These are phyloP conservation scores for Macadamia integrifolia DNA, from an alignment of 164 flowering plant genomes.

Conservation along the genomic window DNA sequence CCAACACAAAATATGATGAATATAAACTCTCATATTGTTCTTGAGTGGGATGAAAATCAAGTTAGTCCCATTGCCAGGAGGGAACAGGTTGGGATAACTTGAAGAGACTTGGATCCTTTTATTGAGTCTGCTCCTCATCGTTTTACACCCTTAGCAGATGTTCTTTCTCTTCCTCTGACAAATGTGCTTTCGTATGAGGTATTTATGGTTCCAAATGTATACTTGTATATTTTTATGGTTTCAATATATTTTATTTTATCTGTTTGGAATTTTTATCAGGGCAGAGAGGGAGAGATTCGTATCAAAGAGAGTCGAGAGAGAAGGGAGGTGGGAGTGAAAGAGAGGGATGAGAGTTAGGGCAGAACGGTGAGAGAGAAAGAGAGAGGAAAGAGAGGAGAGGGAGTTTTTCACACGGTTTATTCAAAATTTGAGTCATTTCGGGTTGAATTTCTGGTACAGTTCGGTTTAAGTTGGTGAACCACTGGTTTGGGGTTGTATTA, in stretches of 20 bases:
- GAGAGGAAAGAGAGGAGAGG: no score
- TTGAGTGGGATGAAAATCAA: constrained; percentile 62
- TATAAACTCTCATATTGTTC: constrained; percentile 46
- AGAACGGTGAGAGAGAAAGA: no score
- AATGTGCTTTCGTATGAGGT: constrained; percentile 77
- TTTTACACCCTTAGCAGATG: constrained; percentile 53
- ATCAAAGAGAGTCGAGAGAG: no score
- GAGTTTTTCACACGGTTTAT: no score
- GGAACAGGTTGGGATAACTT: constrained; percentile 66
- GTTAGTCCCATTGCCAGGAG: constrained; percentile 59
- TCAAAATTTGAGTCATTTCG: no score
- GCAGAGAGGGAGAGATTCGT: no score
- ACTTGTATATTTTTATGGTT: neutral
- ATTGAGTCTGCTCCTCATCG: constrained; percentile 27
- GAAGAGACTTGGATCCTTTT: constrained; percentile 56
- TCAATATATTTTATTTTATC: neutral
- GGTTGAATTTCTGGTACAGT: no score
- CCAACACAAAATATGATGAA: constrained; percentile 26
- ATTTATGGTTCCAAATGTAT: constrained; percentile 10
- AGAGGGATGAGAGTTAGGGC: no score
- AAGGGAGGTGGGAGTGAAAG: no score
- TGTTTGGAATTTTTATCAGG: constrained; percentile 31
- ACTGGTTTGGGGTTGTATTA: no score
- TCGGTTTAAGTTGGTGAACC: no score
- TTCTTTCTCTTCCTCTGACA: constrained; percentile 46